A percentile compares a stretch with the other conserved stretches of the same genome.
phyloP scores from a whole-genome alignment of 208 protist species.

The Leptomonas pyrrhocoris region DNA sequence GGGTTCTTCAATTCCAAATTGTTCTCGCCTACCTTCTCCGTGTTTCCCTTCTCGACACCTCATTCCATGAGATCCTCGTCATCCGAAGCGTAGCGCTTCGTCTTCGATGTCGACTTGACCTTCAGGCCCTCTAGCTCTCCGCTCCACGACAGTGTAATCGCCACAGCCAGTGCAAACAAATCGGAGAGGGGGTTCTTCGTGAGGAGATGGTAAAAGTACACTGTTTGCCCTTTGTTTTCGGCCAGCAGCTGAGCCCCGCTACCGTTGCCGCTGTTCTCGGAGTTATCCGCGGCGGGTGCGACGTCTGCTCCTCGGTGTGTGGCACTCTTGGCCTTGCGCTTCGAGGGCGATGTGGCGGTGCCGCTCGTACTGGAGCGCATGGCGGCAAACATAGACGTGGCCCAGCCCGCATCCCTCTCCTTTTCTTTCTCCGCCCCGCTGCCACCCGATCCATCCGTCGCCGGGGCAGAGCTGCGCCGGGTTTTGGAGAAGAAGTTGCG shows the following conservation, averaged over 20 bases:
- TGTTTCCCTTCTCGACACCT: background rate
- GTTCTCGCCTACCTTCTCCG: background rate
- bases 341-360: conserved; percentile 5
- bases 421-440: background rate
- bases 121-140: conserved; percentile 19
- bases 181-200: conserved; percentile 33
- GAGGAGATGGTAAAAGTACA: conserved; percentile 47
- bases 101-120: background rate
- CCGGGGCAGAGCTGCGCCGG: background rate
- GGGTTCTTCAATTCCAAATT: background rate
- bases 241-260: conserved; percentile 29
- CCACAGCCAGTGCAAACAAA: conserved; percentile 56
- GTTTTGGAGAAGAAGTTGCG: conserved; percentile 22
- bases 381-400: conserved; percentile 11
- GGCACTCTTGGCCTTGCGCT: conserved; percentile 1
- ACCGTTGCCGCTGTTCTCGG: background rate
- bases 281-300: background rate
- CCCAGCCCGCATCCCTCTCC: conserved; percentile 7
- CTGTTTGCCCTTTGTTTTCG: conserved; percentile 49
- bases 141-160: conserved; percentile 57
- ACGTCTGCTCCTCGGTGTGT: background rate
- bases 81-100: conserved; percentile 2
- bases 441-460: background rate
- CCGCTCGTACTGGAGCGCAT: conserved; percentile 1
- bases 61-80: conserved; percentile 11